Conservation (phyloP, 176 grass and related monocot species). For the Eleusine coracana region DNA sequence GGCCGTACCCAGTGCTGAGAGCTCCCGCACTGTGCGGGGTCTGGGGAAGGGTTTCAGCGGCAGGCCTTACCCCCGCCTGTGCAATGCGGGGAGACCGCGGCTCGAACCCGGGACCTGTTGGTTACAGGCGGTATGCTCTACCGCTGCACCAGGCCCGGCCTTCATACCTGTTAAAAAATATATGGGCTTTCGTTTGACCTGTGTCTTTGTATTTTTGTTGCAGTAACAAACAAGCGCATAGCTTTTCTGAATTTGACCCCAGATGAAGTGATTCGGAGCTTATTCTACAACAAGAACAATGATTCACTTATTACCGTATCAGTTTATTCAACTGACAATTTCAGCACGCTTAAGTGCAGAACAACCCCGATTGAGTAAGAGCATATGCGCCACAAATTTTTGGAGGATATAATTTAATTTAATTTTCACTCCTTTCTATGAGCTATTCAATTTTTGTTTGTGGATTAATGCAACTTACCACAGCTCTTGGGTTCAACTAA, state of each 20-base stretch:
- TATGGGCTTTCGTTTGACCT: constrained; percentile 13
- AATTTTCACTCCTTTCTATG: background rate
- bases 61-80: no score
- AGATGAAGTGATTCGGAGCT: constrained; percentile 98
- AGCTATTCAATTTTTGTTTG: background rate
- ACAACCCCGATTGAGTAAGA: constrained; percentile 95
- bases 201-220: constrained; percentile 39
- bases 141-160: no score
- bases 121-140: no score
- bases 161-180: background rate
- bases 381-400: constrained; percentile 13
- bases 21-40: no score
- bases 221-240: constrained; percentile 91
- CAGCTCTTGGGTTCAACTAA: constrained; percentile 26
- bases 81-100: no score
- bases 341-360: constrained; percentile 98
- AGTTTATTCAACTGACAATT: constrained; percentile 95
- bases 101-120: no score
- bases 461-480: constrained; percentile 18
- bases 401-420: background rate
- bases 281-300: constrained; percentile 99
- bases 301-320: constrained; percentile 99
- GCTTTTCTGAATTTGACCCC: constrained; percentile 94
- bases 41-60: no score
- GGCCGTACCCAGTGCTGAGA: no score